Evolutionary conservation across 2,329 filamentous ascomycete genomes (phyloP), one percentile per base, ranked within the genome.

Genomic region (Colletotrichum sp.): DNA sequence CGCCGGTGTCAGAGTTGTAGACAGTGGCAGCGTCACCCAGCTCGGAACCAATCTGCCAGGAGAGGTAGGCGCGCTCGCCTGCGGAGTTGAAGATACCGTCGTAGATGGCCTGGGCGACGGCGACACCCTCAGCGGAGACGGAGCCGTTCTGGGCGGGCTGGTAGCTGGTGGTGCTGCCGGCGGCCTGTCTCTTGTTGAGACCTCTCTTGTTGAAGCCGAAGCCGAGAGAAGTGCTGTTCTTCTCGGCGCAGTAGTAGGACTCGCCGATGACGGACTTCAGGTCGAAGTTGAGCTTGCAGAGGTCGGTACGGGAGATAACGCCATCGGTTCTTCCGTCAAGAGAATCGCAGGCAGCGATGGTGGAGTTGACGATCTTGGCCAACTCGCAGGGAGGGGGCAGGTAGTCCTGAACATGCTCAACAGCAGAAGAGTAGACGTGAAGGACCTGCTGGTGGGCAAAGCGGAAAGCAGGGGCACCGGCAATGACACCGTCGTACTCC

Each of bases 261-360:
- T 81, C 76, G 69, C 83, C 83, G 21, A 85, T 78, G 48, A 82
- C 76, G 30, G 76, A 78, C 28, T 79, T 79, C 24, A 84, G 78
- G 69, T 84, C 77, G 75, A 84, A 84, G 12, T 79, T 78, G 12
- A 85, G 79, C 75, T 80, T 80, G 78, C 82, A 84, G n/a, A 84
- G 80, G 34, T 85, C 83, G 1, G 83, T 80, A 7, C 83, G 80
- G 14, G 71, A 73, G 10, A 73, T 34, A 6, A 73, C 65, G 5
- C 71, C 65, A 71, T 92, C 90, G 2, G 83, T 85, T 58, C 84
- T 84, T 7, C 90, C 90, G 72, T 92, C 90, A 7, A 92, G 82
- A 12, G 85, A 81, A 75, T 92, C 90, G 67, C 90, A 92, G 58
- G 86, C 86, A 1, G 83, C 82, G 59, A 92, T 90, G 5, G 90